Base-by-base conservation (phyloP, 345 rosid species). In the Eucalyptus guilfoylei region DNA sequence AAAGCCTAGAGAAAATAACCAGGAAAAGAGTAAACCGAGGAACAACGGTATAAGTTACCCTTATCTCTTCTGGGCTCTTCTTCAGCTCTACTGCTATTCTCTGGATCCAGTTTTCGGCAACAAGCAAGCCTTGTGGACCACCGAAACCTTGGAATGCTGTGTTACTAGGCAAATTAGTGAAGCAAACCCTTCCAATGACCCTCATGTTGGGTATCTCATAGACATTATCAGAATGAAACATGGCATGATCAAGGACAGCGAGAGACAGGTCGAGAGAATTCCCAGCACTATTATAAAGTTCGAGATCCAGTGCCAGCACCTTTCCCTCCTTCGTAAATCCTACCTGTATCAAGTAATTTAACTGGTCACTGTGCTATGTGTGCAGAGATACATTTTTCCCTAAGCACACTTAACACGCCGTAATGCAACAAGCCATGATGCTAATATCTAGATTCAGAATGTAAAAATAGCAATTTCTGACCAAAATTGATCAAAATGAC, bases 101-200 rank as follows among this genome's bases (percentile, higher is more conserved):
- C 80, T 96, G 97, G 89, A 97, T 96, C 99, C 99, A 97, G 88
- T 97, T 96, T 92, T 97, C 98, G 62, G 97, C 88, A 87, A 97
- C 96, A 88, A 97, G 96, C 99, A 97, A 94, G 87, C 97, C 99
- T 91, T 97, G 99, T 69, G 99, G 99, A 14, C 96, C 98, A 49
- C 99, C 99, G 91, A 97, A 96, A 60, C 99, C 99, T 88, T 98
- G 93, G 93, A 96, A 97, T 52, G 99, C 99, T 60, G 99, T 97
- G 92, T 97, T 91, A 92, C 99, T 97, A 4, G 99, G 99, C 54
- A 93, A 93, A 92, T 96, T 96, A 86, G 99, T 96, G 91, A 93
- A 96, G 91, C 99, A 97, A 89, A 96, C 98, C 86, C 76, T 93
- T 87, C 98, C 99, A 14, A 58, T 4, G 64, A 97, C 90, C 94